Percentiles rank a stretch among this genome's conserved stretches.
Conservation (phyloP, 768 basidiomycete genomes). For the Boletales sp. region DNA sequence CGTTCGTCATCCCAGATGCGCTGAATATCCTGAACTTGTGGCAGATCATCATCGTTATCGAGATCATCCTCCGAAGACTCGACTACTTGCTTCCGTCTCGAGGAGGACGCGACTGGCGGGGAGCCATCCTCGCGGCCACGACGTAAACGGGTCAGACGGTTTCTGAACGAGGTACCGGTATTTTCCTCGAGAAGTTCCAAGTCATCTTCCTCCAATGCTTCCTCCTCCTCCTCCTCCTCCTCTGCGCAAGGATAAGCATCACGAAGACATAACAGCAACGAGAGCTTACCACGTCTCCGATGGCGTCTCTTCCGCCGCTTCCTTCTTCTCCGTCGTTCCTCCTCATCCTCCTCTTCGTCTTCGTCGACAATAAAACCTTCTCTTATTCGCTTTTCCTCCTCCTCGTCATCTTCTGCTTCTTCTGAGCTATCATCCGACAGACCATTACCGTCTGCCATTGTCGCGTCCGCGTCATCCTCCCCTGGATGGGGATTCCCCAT, state of each 20-base stretch:
- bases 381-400: conserved; percentile 73
- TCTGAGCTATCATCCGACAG: conserved; percentile 82
- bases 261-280: conserved; percentile 5
- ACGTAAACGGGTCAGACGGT: conserved; percentile 70
- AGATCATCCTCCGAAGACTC: conserved; percentile 81
- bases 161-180: conserved; percentile 75
- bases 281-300: conserved; percentile 44
- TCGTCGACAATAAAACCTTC: conserved; percentile 95
- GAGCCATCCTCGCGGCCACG: conserved; percentile 73
- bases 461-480: conserved; percentile 56
- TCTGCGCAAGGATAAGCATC: conserved; percentile 24
- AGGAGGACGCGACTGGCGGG: conserved; percentile 59
- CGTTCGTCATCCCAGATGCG: conserved; percentile 79
- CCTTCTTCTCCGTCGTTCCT: conserved; percentile 51
- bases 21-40: conserved; percentile 56
- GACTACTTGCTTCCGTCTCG: conserved; percentile 54
- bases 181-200: conserved; percentile 83
- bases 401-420: conserved; percentile 87
- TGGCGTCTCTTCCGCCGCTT: conserved; percentile 70
- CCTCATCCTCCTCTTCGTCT: conserved; percentile 81
- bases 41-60: conserved; percentile 49
- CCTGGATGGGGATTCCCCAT: conserved; percentile 53
- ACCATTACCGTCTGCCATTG: conserved; percentile 40
- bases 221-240: conserved; percentile 56
- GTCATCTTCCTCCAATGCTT: conserved; percentile 81